phyloP scores from a whole-genome alignment of 805 yeast species.

The Yarrowia porcina region DNA sequence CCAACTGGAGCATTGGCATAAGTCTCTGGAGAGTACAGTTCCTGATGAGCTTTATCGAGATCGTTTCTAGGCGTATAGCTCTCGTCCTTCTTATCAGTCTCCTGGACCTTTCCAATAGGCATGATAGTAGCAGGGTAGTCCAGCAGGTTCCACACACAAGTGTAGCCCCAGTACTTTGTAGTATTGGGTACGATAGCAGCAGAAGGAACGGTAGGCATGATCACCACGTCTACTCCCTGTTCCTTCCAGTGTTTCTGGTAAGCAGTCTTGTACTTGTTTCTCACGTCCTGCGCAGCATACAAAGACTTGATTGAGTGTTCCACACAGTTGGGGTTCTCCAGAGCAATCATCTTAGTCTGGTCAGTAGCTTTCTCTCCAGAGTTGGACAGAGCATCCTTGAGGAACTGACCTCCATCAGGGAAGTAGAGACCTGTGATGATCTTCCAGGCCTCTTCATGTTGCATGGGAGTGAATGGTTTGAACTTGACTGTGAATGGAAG shows the following conservation, averaged over 20 bases:
- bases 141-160: constrained; percentile 29
- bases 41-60: constrained; percentile 31
- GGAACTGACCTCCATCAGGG: constrained; percentile 48
- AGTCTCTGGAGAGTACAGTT: constrained; percentile 47
- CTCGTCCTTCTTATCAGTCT: constrained; percentile 41
- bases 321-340: constrained; percentile 22
- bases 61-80: constrained; percentile 18
- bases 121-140: constrained; percentile 31
- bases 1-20: constrained; percentile 54
- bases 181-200: constrained; percentile 9
- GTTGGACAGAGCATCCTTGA: constrained; percentile 35
- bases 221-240: constrained; percentile 25
- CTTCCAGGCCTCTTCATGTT: constrained; percentile 48
- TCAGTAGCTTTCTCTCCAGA: constrained; percentile 28
- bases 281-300: constrained; percentile 38
- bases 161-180: constrained; percentile 26
- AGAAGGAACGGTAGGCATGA: constrained; percentile 17
- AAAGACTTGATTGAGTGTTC: constrained; percentile 39
- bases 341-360: constrained; percentile 43
- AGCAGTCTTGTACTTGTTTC: constrained; percentile 37
- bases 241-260: constrained; percentile 46
- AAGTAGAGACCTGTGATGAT: constrained; percentile 50
- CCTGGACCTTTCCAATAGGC: constrained; percentile 36
- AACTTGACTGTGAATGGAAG: background rate
- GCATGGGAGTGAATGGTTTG: constrained; percentile 19